Conservation (phyloP, 768 basidiomycete species). For the Russula virescens region DNA sequence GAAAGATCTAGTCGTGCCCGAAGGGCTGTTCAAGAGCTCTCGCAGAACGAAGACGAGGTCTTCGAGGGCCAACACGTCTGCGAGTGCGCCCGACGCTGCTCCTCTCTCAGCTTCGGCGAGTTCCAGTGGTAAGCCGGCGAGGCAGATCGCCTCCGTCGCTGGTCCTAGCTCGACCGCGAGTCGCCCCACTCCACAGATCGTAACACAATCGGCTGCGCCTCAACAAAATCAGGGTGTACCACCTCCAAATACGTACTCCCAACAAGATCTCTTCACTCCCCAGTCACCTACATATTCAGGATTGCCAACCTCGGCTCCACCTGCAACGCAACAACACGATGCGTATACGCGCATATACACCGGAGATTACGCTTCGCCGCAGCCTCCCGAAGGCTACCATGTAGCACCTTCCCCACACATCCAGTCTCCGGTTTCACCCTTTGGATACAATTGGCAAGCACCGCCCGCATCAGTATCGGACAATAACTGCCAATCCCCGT, state of each 20-base stretch:
- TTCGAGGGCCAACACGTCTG: slow-evolving; percentile 42
- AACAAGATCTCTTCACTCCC: slow-evolving; percentile 9
- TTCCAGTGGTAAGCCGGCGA: not conserved
- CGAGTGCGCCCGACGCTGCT: slow-evolving; percentile 37
- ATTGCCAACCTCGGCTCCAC: not conserved
- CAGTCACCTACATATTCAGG: slow-evolving; percentile 4
- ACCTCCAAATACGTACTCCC: slow-evolving; percentile 1
- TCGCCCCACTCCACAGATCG: slow-evolving; percentile 1
- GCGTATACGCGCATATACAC: slow-evolving; percentile 11
- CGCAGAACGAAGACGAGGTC: slow-evolving; percentile 52
- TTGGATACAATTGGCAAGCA: slow-evolving; percentile 14
- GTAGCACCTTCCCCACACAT: slow-evolving; percentile 7
- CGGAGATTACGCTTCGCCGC: slow-evolving; percentile 9
- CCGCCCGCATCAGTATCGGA: not conserved
- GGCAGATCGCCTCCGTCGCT: slow-evolving; percentile 2
- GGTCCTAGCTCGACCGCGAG: slow-evolving; percentile 12
- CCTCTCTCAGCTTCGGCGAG: not conserved
- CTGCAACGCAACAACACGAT: slow-evolving; percentile 11
- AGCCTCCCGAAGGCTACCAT: slow-evolving; percentile 9
- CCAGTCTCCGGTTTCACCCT: slow-evolving; percentile 3
- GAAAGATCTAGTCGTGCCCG: slow-evolving; percentile 61
- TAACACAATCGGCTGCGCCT: not conserved
- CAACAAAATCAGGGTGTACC: slow-evolving; percentile 5
- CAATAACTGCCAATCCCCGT: slow-evolving; percentile 10
- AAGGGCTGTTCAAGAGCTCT: slow-evolving; percentile 75